These are phyloP conservation scores for Pelargonium cotyledonis DNA, from an alignment of 441 rosid species.

Conservation along the genomic window DNA sequence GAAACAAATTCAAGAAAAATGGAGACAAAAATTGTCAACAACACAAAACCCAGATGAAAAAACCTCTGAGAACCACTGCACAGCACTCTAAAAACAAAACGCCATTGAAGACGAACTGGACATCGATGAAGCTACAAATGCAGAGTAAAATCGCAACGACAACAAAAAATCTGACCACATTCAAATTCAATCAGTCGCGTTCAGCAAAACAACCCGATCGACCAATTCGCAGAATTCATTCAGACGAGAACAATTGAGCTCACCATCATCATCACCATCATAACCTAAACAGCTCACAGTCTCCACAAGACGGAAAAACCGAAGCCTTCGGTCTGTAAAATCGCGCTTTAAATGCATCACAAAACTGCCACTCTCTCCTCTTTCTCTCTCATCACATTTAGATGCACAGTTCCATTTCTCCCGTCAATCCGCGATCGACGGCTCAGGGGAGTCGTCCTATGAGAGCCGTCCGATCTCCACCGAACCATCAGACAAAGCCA, in stretches of 20 bases:
- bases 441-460: not conserved
- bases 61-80: not conserved
- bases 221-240: not conserved
- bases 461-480: conserved; percentile 28
- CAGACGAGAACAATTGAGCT: not conserved
- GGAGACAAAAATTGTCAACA: not conserved
- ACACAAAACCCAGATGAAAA: conserved; percentile 1
- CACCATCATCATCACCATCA: not conserved
- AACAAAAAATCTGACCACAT: not conserved
- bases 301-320: conserved; percentile 39
- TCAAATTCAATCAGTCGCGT: not conserved
- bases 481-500: conserved; percentile 3
- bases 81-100: not conserved
- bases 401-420: conserved; percentile 21
- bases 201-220: not conserved
- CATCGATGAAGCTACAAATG: not conserved
- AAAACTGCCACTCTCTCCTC: conserved; percentile 21
- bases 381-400: conserved; percentile 24
- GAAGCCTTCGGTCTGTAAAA: conserved; percentile 33
- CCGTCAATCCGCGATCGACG: conserved; percentile 22
- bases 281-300: conserved; percentile 20
- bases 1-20: not conserved
- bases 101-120: not conserved
- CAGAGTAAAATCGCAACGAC: not conserved
- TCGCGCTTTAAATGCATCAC: conserved; percentile 31